phyloP scores from a whole-genome alignment of 768 basidiomycete genomes.

The Tylopilus balloui region DNA sequence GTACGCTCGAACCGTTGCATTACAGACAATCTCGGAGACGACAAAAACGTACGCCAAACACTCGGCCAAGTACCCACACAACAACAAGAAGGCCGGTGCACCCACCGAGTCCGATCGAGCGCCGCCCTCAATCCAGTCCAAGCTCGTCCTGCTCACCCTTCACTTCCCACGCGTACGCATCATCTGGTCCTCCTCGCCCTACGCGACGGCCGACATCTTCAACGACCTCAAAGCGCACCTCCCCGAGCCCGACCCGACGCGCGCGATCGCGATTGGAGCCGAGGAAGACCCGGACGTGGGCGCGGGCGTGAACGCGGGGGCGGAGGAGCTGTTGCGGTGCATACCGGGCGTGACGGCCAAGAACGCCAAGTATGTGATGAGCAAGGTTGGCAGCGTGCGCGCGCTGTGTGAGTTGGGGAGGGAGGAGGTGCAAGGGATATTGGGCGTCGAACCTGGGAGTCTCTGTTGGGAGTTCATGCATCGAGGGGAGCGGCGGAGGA shows the following conservation, averaged over 20 bases:
- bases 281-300: conserved; percentile 68
- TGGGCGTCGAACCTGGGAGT: conserved; percentile 80
- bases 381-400: conserved; percentile 69
- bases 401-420: conserved; percentile 66
- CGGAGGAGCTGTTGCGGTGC: conserved; percentile 77
- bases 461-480: conserved; percentile 81
- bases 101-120: conserved; percentile 30
- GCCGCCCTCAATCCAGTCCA: conserved; percentile 73
- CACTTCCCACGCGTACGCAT: conserved; percentile 89
- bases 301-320: conserved; percentile 64
- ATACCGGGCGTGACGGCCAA: conserved; percentile 84
- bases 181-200: conserved; percentile 97
- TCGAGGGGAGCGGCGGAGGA: conserved; percentile 49
- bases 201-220: conserved; percentile 89
- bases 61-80: conserved; percentile 51
- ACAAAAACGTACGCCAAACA: conserved; percentile 65
- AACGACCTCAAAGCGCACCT: conserved; percentile 80
- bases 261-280: conserved; percentile 76
- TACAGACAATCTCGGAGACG: conserved; percentile 55
- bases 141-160: conserved; percentile 84
- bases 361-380: conserved; percentile 82
- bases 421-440: conserved; percentile 60
- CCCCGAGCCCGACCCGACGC: conserved; percentile 72
- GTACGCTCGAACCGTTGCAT: neutral
- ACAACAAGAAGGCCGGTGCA: conserved; percentile 44